Base-by-base conservation (phyloP, 2,329 filamentous ascomycete species). In the Calonectria ilicicola region DNA sequence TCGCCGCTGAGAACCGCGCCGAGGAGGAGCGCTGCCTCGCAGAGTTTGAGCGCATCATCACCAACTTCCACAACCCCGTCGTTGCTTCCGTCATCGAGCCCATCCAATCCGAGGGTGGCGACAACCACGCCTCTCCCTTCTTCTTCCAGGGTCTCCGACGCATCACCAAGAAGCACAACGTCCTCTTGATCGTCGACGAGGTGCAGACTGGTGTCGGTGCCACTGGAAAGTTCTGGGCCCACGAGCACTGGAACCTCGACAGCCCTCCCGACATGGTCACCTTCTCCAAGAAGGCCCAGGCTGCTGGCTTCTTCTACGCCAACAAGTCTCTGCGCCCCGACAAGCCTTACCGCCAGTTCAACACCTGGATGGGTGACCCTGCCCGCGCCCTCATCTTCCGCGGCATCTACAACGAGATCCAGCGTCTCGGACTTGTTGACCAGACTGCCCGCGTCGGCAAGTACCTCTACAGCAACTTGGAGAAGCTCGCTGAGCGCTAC, bases 301-400 rank as follows among this genome's bases (percentile, higher is more conserved):
- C 49, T 97, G 14, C 95, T 5, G 95, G 95, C 35, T 98, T 96
- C 89, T 98, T 96, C 89, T 98, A 92, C 83, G 93, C 93, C 74
- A 93, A 96, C 88, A 97, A 86, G 92, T 97, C 67, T 86, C 88
- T 98, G 77, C 89, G 94, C n/a, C 95, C 95, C 73, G 97, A 97
- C 88, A 95, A 95, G 89, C 93, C 95, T 2, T 98, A 97, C 88
- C 92, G 95, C 73, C 95, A 98, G 85, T 98, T 98, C 90, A 98
- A 98, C 89, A 97, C 95, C 60, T 98, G 95, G 95, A 97, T 97
- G 93, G 95, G 95, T 79, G 95, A 98, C 86, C 95, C 95, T 14
- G 92, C 93, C 17, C 92, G 94, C 74, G 94, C 93, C 10, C 86
- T 98, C 72, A 89, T 98, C 77, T 97, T 97, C 92, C 91, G 93